Percentiles rank a stretch among this genome's conserved stretches.
Conservation (phyloP, 768 basidiomycete species). For the Lentinula detonsa region DNA sequence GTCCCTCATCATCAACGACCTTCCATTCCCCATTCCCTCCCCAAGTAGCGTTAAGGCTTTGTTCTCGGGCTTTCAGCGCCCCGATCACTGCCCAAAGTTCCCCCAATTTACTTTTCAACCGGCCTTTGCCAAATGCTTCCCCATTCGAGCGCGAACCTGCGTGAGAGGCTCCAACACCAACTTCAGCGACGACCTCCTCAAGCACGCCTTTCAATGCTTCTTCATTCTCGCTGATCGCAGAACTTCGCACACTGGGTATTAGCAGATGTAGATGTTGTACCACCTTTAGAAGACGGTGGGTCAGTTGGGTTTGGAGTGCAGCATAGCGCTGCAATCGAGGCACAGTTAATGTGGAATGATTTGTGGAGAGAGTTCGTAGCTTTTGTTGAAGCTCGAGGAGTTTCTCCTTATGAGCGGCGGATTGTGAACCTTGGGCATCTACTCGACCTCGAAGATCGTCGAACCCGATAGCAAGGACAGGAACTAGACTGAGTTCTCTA, state of each 20-base stretch:
- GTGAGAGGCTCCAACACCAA: constrained; percentile 21
- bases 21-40: constrained; percentile 57
- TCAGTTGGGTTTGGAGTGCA: constrained; percentile 61
- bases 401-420: constrained; percentile 60
- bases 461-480: constrained; percentile 75
- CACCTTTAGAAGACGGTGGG: constrained; percentile 61
- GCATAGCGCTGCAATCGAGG: constrained; percentile 61
- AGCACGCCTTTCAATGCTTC: constrained; percentile 65
- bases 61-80: constrained; percentile 56
- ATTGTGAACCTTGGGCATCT: constrained; percentile 66
- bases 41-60: constrained; percentile 32
- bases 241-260: constrained; percentile 69
- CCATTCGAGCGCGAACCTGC: constrained; percentile 33
- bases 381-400: constrained; percentile 65
- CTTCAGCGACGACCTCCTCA: constrained; percentile 71
- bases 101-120: constrained; percentile 68
- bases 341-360: constrained; percentile 61
- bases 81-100: constrained; percentile 86
- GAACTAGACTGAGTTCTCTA: constrained; percentile 51
- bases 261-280: constrained; percentile 76
- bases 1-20: constrained; percentile 82
- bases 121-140: constrained; percentile 23
- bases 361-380: constrained; percentile 51
- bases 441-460: constrained; percentile 77
- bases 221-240: constrained; percentile 74